Evolutionary conservation across 2,329 filamentous ascomycete species (phyloP).

Genomic region (Alternaria postmessia): DNA sequence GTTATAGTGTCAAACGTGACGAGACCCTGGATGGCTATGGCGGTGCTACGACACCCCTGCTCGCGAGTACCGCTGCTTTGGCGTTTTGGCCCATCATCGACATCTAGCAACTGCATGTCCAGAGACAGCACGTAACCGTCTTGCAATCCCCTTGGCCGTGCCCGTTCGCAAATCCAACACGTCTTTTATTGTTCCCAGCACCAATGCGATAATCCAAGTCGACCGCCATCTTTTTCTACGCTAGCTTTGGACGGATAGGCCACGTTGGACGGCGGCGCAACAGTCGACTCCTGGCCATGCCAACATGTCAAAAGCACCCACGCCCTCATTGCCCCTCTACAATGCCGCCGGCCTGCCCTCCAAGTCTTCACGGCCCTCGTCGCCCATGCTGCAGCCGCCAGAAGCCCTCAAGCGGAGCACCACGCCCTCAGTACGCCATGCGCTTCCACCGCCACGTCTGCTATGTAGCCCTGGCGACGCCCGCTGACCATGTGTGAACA

Average conservation of each 20-base stretch:
- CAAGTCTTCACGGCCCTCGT: slow-evolving; percentile 37
- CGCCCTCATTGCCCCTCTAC: slow-evolving; percentile 66
- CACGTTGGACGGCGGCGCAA: slow-evolving; percentile 44
- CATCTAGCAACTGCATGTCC: slow-evolving; percentile 19
- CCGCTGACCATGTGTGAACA: slow-evolving; percentile 30
- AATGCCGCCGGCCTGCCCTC: slow-evolving; percentile 53
- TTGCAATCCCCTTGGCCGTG: slow-evolving; percentile 1
- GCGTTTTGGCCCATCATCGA: slow-evolving; percentile 32
- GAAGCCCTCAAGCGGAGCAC: slow-evolving; percentile 38
- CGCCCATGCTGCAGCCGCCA: slow-evolving; percentile 44
- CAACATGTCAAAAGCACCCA: slow-evolving; percentile 69
- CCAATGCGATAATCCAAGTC: slow-evolving; percentile 36
- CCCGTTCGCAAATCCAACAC: slow-evolving; percentile 10
- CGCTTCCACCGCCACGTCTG: slow-evolving; percentile 2
- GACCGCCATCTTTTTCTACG: slow-evolving; percentile 4
- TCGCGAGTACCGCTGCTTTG: slow-evolving; percentile 28
- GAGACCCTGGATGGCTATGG: too few species aligned
- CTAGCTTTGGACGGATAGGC: slow-evolving; percentile 30
- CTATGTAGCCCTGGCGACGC: slow-evolving; percentile 14
- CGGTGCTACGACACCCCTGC: slow-evolving; percentile 18
- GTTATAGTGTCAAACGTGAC: background rate
- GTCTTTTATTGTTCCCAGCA: slow-evolving; percentile 10
- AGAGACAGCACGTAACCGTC: slow-evolving; percentile 20
- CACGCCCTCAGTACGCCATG: slow-evolving; percentile 40
- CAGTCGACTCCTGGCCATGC: slow-evolving; percentile 54